Conservation (phyloP, 129 eudicot genomes). For the Escallonia rubra region DNA sequence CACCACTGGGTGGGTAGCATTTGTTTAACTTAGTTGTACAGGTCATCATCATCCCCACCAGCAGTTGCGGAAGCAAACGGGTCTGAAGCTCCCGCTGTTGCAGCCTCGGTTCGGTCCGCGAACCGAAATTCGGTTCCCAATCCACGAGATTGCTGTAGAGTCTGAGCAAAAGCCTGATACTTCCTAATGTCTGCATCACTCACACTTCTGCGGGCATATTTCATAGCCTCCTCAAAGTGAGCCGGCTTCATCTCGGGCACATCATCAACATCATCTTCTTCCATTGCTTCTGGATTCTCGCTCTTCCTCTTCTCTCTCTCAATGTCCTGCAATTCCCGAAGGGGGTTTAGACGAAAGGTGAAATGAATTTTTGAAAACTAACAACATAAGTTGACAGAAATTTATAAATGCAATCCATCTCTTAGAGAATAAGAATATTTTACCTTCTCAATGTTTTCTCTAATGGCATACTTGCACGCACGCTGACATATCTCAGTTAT, state of each 20-base stretch:
- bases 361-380: too few species aligned
- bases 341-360: background rate
- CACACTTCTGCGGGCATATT: slow-evolving; percentile 55
- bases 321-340: slow-evolving; percentile 24
- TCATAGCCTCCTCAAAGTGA: slow-evolving; percentile 58
- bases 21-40: too few species aligned
- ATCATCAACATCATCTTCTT: slow-evolving; percentile 41
- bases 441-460: slow-evolving; percentile 66
- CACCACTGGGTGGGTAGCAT: too few species aligned
- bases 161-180: slow-evolving; percentile 60
- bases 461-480: slow-evolving; percentile 57
- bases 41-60: too few species aligned
- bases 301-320: slow-evolving; percentile 41
- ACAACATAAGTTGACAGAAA: too few species aligned
- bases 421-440: background rate
- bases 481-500: slow-evolving; percentile 48
- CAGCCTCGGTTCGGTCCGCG: too few species aligned
- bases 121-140: too few species aligned
- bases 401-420: too few species aligned
- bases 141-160: slow-evolving; percentile 43
- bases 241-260: slow-evolving; percentile 46
- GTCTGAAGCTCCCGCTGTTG: too few species aligned
- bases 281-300: slow-evolving; percentile 50
- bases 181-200: slow-evolving; percentile 58
- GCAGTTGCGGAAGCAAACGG: too few species aligned